Base-by-base conservation (phyloP, 495 filamentous ascomycete genomes). In the Hypoxylon rickii region DNA sequence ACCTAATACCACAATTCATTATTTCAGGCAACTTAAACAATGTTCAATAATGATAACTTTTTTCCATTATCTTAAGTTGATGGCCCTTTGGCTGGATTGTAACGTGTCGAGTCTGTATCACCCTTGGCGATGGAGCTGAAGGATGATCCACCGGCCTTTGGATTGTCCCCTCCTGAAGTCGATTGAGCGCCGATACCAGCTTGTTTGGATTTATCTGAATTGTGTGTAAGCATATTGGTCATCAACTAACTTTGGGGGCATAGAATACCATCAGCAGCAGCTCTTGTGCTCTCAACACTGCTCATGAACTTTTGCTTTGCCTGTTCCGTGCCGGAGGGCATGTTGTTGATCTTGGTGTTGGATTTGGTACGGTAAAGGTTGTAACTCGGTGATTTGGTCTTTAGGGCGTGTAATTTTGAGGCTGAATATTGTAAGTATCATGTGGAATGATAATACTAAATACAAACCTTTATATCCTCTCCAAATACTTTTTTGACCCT, bases 231-330 rank as follows among this genome's bases (percentile, higher is more conserved):
- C n/a, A n/a, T 3, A 3, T 24, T 16, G 8, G 17, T n/a, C 13
- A 22, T 33, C 7, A 18, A 26, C 7, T 13, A 4, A 37, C 21
- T 2, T 11, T 3, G 20, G 5, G 21, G 29, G 17, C 10, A 24
- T 12, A 2, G 40, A 19, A 2, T 10, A 61, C 58, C 41, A 42
- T 51, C 41, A 13, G 36, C 58, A 37, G 58, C 32, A 21, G 58
- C 51, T 12, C 58, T 44, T 0, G 58, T 61, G 31, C 55, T 33
- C 18, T 55, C 41, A 11, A 55, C 58, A 18, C 51, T 20, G 16
- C 34, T 45, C 58, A 61, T 55, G 29, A 61, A 61, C 32, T 61
- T 51, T 18, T 61, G 51, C 32, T 61, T 61, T 18, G 58, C 58
- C 0, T 15, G 8, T 34, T 61, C 40, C n/a, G 45, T 55, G n/a